phyloP scores from a whole-genome alignment of 768 basidiomycete genomes.

The Suillus cothurnatus region DNA sequence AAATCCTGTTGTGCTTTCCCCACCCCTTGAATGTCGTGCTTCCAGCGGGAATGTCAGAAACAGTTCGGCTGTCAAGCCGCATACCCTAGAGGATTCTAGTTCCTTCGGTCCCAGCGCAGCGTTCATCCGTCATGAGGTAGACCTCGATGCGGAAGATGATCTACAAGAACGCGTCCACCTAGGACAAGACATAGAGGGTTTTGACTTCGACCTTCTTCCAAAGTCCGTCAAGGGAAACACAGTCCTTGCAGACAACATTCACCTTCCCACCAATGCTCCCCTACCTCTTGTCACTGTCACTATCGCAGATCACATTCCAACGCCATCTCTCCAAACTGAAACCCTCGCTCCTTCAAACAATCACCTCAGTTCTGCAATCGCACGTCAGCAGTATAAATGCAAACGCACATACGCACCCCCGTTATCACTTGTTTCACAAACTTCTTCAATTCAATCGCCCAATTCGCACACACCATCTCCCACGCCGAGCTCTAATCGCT shows the following conservation, averaged over 20 bases:
- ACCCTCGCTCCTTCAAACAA: neutral
- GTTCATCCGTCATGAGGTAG: conserved; percentile 26
- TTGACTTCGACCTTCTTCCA: conserved; percentile 33
- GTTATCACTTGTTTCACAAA: conserved; percentile 4
- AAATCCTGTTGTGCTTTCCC: neutral
- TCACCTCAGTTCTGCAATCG: conserved; percentile 14
- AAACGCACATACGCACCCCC: conserved; percentile 13
- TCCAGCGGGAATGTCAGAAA: neutral
- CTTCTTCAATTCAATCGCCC: neutral
- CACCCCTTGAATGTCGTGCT: neutral
- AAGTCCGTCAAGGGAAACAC: neutral
- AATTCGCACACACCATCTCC: neutral
- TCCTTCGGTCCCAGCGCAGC: conserved; percentile 31
- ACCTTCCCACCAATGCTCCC: neutral
- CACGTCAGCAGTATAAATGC: conserved; percentile 34
- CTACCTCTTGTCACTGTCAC: neutral
- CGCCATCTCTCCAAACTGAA: neutral
- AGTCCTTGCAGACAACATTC: neutral
- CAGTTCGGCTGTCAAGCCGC: neutral
- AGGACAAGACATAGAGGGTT: conserved; percentile 19
- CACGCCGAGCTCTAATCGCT: conserved; percentile 11
- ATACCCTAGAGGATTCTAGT: neutral
- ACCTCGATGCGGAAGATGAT: conserved; percentile 10
- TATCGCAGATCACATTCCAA: neutral
- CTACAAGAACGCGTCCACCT: conserved; percentile 10